Base-by-base conservation (phyloP, 176 grass and related monocot species). In the Canna indica region DNA sequence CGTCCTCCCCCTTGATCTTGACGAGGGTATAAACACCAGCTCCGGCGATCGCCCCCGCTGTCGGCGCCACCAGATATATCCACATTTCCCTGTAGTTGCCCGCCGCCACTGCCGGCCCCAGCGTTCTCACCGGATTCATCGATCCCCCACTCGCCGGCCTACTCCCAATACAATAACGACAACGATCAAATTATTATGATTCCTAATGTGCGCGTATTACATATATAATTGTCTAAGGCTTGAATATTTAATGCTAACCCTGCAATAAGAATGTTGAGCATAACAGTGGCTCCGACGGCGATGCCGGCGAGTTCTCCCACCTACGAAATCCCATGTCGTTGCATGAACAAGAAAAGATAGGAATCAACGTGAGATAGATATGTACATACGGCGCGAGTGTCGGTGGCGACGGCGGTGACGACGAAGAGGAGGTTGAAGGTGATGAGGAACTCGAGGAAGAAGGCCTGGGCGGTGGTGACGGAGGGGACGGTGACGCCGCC, bases 391-490 rank as follows among this genome's bases (percentile, higher is more conserved):
- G 92, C 92, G 47, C 67, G 86, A 7, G 85, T 96, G 52, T 96
- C 92, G 12, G 92, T 96, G 62, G 92, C 92, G 67, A 96, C 88
- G 14, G 92, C 92, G 44, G 92, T 96, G 70, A 96, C 88, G 22
- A 96, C 92, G 77, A 96, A 96, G 54, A 96, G 62, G 30, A 96
- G 88, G 64, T 96, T 96, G 79, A 96, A 96, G 8, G 92, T 72
- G 72, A 96, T 96, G 82, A 96, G 78, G 67, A 96, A 96, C 92
- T 96, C 92, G 46, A 83, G 88, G 76, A 96, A 96, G 74, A 96
- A 91, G 0, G 92, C 92, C 74, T 96, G 92, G 2, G 88, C 69
- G 14, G 86, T 96, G 76, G 66, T 81, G 70, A 96, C 81, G 64
- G 92, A 84, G 18, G 92, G 92, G 26, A 96, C 85, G 28, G 92